These are phyloP conservation scores for Cytospora mali DNA, from an alignment of 2,329 filamentous ascomycete species.

Conservation along the genomic window DNA sequence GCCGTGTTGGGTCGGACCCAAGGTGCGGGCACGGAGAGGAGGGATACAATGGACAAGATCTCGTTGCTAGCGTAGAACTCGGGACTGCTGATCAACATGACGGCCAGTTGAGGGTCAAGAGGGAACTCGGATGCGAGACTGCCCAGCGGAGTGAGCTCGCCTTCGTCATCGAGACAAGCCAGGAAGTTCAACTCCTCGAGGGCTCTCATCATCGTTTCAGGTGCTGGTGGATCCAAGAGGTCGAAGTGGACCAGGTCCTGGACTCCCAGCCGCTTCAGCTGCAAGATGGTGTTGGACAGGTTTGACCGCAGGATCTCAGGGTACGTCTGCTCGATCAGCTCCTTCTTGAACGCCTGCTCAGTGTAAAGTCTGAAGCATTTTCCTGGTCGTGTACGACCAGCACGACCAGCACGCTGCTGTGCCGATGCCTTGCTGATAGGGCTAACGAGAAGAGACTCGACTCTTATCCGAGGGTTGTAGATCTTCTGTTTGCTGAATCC, in stretches of 20 bases:
- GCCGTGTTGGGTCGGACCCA: slow-evolving; percentile 86
- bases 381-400: slow-evolving; percentile 95
- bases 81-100: slow-evolving; percentile 96
- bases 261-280: slow-evolving; percentile 95
- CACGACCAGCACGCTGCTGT: slow-evolving; percentile 97
- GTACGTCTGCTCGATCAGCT: slow-evolving; percentile 95
- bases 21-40: slow-evolving; percentile 92
- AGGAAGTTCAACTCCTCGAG: slow-evolving; percentile 97
- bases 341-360: slow-evolving; percentile 93
- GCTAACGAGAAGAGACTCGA: slow-evolving; percentile 95
- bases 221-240: slow-evolving; percentile 96
- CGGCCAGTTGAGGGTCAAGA: slow-evolving; percentile 88
- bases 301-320: slow-evolving; percentile 96
- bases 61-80: slow-evolving; percentile 99
- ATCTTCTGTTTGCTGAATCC: slow-evolving; percentile 99
- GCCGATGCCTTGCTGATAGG: slow-evolving; percentile 98
- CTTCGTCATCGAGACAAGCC: slow-evolving; percentile 94
- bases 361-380: slow-evolving; percentile 99
- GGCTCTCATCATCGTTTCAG: slow-evolving; percentile 97
- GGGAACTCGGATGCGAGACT: slow-evolving; percentile 92
- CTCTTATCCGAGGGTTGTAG: slow-evolving; percentile 94
- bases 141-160: slow-evolving; percentile 84
- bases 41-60: slow-evolving; percentile 89
- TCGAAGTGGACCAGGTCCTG: slow-evolving; percentile 98
- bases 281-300: slow-evolving; percentile 89